Evolutionary conservation across 768 basidiomycete species (phyloP), one percentile per base, ranked within the genome.

Genomic region (Obba rivulosa): DNA sequence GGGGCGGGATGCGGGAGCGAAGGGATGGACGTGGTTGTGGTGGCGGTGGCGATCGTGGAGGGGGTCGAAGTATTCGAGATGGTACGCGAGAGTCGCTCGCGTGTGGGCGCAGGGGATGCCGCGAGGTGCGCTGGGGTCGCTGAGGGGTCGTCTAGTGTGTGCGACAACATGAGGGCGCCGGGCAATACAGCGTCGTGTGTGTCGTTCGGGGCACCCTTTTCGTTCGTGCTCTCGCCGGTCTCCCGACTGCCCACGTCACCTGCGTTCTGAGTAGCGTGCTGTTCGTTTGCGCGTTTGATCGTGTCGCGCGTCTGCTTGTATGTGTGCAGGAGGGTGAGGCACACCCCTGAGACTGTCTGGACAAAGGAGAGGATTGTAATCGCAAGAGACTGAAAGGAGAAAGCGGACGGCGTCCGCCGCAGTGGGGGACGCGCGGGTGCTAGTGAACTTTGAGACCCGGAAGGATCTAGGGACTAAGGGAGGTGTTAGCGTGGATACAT

Each of bases 361-460:
- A 92, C 72, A 23, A 81, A 74, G 11, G 91, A 87, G 18, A 94
- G 82, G 17, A 87, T 66, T 52, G 86, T 62, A 39, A 92, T 75
- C 45, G 87, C 69, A 34, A 89, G 62, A 43, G 70, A 70, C 34
- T 85, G 74, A 50, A 74, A 68, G 17, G 77, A 71, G 38, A 57
- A 48, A 14, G 55, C 37, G 22, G 49, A 38, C 1, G 57, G 53
- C 2, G 50, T 36, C 9, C 49, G 49, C 5, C 50, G 53, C 11
- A 57, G 34, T 14, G 54, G 18, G 3, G 57, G 53, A 2, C 53
- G 57, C 9, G 50, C 31, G n/a, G 41, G 39, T 16, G 34, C 14
- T 13, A 2, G 42, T 5, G 37, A 18, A 13, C 7, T 31, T 13
- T 31, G 28, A 8, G 9, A 14, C 44, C 48, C 46, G 4, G 38